Conservation (phyloP, 2,329 filamentous ascomycete species). For the Erysiphe neolycopersici region DNA sequence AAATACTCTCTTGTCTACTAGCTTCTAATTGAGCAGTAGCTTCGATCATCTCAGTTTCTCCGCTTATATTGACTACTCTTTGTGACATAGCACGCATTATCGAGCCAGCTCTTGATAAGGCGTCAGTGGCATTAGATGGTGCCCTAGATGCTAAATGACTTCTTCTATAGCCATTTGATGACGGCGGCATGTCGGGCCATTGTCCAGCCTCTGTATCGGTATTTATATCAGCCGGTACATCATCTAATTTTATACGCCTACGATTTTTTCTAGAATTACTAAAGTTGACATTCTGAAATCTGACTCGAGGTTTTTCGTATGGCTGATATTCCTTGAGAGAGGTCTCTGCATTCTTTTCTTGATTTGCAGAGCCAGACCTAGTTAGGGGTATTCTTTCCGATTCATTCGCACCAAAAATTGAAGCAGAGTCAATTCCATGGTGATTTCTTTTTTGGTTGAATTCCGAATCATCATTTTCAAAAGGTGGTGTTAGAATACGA, state of each 20-base stretch:
- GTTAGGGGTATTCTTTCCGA: slow-evolving; percentile 34
- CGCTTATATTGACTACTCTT: slow-evolving; percentile 90
- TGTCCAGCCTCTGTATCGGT: slow-evolving; percentile 30
- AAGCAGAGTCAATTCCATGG: slow-evolving; percentile 1
- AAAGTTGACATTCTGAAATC: slow-evolving; percentile 27
- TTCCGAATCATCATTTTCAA: not conserved
- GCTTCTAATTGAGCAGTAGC: slow-evolving; percentile 20
- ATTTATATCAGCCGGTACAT: slow-evolving; percentile 33
- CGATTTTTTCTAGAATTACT: slow-evolving; percentile 14
- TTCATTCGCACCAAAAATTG: slow-evolving; percentile 11
- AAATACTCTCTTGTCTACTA: slow-evolving; percentile 1
- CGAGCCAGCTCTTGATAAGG: slow-evolving; percentile 42
- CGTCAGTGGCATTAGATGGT: slow-evolving; percentile 34
- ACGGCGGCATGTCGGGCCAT: slow-evolving; percentile 16
- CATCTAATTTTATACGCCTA: slow-evolving; percentile 25
- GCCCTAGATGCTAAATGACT: slow-evolving; percentile 24
- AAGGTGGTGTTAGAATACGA: not conserved
- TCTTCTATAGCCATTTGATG: slow-evolving; percentile 29
- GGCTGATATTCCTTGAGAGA: slow-evolving; percentile 15
- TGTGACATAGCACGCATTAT: slow-evolving; percentile 77
- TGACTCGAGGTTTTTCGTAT: slow-evolving; percentile 20
- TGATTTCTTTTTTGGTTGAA: not conserved
- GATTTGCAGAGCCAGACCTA: slow-evolving; percentile 25
- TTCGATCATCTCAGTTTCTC: slow-evolving; percentile 65
- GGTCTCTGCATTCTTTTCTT: slow-evolving; percentile 22